Base-by-base conservation (phyloP, 2,329 filamentous ascomycete genomes). In the Penicillium crustosum region DNA sequence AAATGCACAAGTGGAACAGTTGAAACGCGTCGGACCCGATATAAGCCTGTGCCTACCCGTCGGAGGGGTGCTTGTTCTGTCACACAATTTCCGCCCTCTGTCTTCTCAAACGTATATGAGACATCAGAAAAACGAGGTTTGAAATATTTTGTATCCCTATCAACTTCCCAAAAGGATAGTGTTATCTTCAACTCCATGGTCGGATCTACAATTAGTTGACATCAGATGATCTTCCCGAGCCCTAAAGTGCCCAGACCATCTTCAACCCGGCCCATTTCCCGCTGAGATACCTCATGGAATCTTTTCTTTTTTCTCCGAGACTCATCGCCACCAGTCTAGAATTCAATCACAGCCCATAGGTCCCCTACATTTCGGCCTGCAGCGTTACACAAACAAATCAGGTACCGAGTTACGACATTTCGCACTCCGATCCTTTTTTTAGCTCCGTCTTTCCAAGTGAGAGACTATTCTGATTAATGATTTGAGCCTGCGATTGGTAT, bases 1-100 rank as follows among this genome's bases (percentile, higher is more conserved):
- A 48, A 55, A 48, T 48, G 39, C 47, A 58, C 53, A 54, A 39
- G 55, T 56, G 27, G 35, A 49, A 53, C 56, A 48, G 53, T 65
- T 67, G 62, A 67, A 67, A 67, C 64, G 49, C 61, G 55, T 60
- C 47, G 58, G 58, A 53, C 52, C 61, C 62, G 59, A 62, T 52
- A 49, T 47, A 50, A 51, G 10, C 43, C 58, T 64, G 65, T 58
- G 44, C 48, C 29, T 65, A 64, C 49, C 65, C 65, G 62, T 65
- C 62, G 61, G 60, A 38, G 48, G 48, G 47, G 50, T 61, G 52
- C 61, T 55, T 58, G 61, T 63, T 63, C 53, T 65, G 62, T 63
- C 49, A 60, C 60, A 61, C 61, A 36, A 31, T 61, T 57, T 54
- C 49, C 42, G 56, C 38, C 42, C 61, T 64, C 61, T 36, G 47